Evolutionary conservation across 441 rosid species (phyloP), one percentile per base, ranked within the genome.

Genomic region (Aleurites moluccanus): DNA sequence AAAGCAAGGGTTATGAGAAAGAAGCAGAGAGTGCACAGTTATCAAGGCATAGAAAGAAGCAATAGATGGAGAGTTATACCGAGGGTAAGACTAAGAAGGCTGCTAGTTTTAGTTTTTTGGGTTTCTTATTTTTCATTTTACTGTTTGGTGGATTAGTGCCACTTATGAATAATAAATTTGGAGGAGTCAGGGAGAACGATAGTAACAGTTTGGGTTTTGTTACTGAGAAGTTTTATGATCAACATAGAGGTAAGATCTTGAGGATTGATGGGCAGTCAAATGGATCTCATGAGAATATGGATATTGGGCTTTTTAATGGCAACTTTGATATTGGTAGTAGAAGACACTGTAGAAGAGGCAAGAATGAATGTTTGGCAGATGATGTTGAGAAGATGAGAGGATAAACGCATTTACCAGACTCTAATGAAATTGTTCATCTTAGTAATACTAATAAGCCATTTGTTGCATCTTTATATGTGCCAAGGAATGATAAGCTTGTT

Each of bases 21-120:
- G 83, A n/a, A n/a, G 83, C 98, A 13, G 99, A 93, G 83, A 96
- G 99, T 11, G 99, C 99, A 11, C 98, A 96, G 80, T 86, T 96
- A 27, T 96, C 99, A 3, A 84, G 99, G 80, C 98, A 96, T 85
- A 83, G 99, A 80, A 96, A 89, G 92, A 96, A 90, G 80, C 90
- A 93, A 82, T 93, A 96, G 76, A 96, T 92, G n/a, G 97, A 96
- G 80, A 96, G 89, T 85, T 93, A 25, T 97, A 96, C 77, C 64
- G 88, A 81, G 72, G 72, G 82, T 15, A 93, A 81, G 77, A 85
- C 91, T 33, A 96, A 92, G 94, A 92, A 93, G 85, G 97, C 93
- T 28, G 94, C 98, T 35, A 91, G 99, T 81, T 85, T 92, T 79
- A 96, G 94, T 81, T 87, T 96, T 72, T 78, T 93, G 72, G 99